Evolutionary conservation across 192 early-diverging fungal genomes (phyloP), one percentile per base, ranked within the genome.

Genomic region (Lobosporangium transversale): DNA sequence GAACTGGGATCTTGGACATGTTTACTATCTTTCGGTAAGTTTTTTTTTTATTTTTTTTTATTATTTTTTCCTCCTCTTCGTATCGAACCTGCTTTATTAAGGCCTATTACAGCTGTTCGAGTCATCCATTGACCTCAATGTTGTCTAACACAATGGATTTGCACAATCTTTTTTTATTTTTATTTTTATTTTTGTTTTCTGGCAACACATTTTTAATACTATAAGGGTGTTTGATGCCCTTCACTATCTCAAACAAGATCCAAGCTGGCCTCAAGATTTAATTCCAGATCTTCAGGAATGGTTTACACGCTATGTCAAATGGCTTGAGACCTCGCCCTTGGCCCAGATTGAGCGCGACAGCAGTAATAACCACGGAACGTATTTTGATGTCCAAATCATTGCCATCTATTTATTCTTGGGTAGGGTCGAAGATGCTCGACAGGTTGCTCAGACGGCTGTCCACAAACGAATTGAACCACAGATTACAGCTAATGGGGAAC

Each of bases 321-420:
- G 83, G 83, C 69, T 84, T 8, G 58, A 64, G 17, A 80, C 70
- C 2, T 76, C 71, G 1, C 52, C 52, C 9, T 51, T 78, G 30
- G 83, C 80, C 32, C 52, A 67, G 21, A 45, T 58, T 4, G 83
- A 84, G 50, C 50, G 67, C 3, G 52, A 53, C 18, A 63, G 76
- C 6, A 36, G 75, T 53, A 82, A 88, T 65, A 86, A 88, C 61
- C 88, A 87, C 30, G 88, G 85, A 56, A 84, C 86, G 2, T 86
- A 83, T 69, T 85, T 80, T 68, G 85, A 87, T 57, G 79, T 87
- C n/a, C 88, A 89, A 37, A 58, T 76, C 29, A 53, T 81, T 44
- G 58, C 64, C 14, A 70, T 89, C 33, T 71, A 79, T 29, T 53
- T 87, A n/a, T 87, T 81, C 54, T 55, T 88, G 48, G 71, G 67